Evolutionary conservation across 2,329 filamentous ascomycete species (phyloP).

Genomic region (Colletotrichum tanaceti): DNA sequence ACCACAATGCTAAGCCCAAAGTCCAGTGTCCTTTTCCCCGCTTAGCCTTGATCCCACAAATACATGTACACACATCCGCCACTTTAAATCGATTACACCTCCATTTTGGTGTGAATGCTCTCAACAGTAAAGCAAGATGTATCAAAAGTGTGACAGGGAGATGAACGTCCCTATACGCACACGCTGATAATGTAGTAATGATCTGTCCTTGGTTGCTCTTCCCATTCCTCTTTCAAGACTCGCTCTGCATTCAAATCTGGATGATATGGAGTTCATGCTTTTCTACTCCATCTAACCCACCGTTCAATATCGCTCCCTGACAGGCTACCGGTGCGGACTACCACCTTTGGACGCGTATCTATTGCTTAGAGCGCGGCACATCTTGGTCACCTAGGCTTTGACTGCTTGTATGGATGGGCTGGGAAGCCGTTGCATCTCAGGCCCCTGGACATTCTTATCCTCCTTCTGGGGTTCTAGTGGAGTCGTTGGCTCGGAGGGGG

Average conservation of each 20-base stretch:
- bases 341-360: background rate
- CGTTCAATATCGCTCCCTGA: background rate
- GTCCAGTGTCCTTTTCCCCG: conserved; percentile 31
- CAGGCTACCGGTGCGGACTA: no score
- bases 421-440: conserved; percentile 45
- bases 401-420: conserved; percentile 49
- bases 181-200: conserved; percentile 2
- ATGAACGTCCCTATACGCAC: background rate
- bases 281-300: background rate
- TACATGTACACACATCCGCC: conserved; percentile 27
- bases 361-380: background rate
- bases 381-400: conserved; percentile 46
- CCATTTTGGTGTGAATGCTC: background rate
- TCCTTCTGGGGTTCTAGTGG: conserved; percentile 18
- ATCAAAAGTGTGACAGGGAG: conserved; percentile 16
- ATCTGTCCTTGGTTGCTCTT: background rate
- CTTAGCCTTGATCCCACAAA: conserved; percentile 28
- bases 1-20: conserved; percentile 33
- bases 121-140: conserved; percentile 27
- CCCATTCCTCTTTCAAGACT: background rate
- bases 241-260: background rate
- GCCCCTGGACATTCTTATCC: conserved; percentile 43
- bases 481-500: conserved; percentile 1
- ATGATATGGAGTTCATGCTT: background rate
- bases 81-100: conserved; percentile 20